Evolutionary conservation across 2,329 filamentous ascomycete genomes (phyloP), one percentile per base, ranked within the genome.

Genomic region (Hirsutella thompsonii): DNA sequence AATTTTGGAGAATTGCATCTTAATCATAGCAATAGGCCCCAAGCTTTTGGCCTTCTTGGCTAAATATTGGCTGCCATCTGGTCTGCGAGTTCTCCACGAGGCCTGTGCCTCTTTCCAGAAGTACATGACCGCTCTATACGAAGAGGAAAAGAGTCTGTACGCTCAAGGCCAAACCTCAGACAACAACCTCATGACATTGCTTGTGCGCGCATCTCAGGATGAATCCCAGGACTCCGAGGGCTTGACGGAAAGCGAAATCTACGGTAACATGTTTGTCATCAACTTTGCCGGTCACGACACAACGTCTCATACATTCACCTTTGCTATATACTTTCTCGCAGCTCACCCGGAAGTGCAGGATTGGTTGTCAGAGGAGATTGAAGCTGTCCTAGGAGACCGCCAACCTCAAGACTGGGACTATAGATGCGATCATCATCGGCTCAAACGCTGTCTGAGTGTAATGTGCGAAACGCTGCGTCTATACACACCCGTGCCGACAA

Each of bases 1-100:
- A 20, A 35, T 43, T 11, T 30, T 43, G 11, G 41, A 43, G 11
- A 36, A 36, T 13, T 26, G 20, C 20, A 39, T 43, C 21, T 23
- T 43, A 4, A 20, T 43, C 29, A 39, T 39, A 23, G 20, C 38
- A 4, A 26, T 21, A 16, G 19, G 18, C 29, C 29, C 13, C 20
- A 29, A 18, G 13, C 14, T 9, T 26, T 11, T 26, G 23, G 23
- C 23, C 11, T 6, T 11, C 30, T 20, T 42, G 8, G 28, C 18
- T 14, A 29, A n/a, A 5, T 18, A 29, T 13, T 32, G 30, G 30
- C 30, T 32, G 5, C 30, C 30, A 13, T 16, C 11, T 14, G n/a
- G n/a, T 13, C n/a, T 32, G 5, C 30, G 30, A 32, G 30, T 16
- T 14, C 5, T 32, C 6, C 30, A 13, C 13, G 30, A 32, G 5